These are phyloP conservation scores for Allantophomopsis lycopodina DNA, from an alignment of 2,329 filamentous ascomycete species.

Conservation along the genomic window DNA sequence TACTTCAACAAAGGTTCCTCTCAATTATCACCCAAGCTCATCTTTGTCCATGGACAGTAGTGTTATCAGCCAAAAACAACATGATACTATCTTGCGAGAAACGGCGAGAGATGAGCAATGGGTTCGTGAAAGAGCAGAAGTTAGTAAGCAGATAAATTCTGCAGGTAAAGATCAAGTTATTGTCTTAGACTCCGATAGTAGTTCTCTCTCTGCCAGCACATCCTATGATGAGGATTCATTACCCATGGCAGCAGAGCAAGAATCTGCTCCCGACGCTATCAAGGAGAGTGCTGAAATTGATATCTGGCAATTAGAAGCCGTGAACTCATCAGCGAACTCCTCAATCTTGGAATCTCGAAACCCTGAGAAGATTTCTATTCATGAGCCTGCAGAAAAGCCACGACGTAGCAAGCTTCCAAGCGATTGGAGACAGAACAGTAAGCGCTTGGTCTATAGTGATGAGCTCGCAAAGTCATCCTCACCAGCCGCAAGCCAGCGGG, in stretches of 20 bases:
- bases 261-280: slow-evolving; percentile 1
- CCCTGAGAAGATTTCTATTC: no score
- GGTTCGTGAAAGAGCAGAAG: slow-evolving; percentile 12
- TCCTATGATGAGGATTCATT: not conserved
- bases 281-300: slow-evolving; percentile 16
- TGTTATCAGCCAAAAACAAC: not conserved
- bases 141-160: slow-evolving; percentile 10
- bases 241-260: not conserved
- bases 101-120: slow-evolving; percentile 8
- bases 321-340: slow-evolving; percentile 14
- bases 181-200: slow-evolving; percentile 12
- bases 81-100: not conserved
- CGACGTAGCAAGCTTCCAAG: slow-evolving; percentile 17
- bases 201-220: not conserved
- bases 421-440: slow-evolving; percentile 17
- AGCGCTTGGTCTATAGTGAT: slow-evolving; percentile 15
- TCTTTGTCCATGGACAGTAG: no score
- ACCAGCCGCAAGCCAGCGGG: slow-evolving; percentile 1
- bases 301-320: slow-evolving; percentile 16
- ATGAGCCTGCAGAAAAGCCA: slow-evolving; percentile 6
- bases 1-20: no score
- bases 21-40: no score
- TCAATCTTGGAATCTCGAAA: slow-evolving; percentile 1
- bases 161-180: slow-evolving; percentile 10
- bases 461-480: slow-evolving; percentile 12